Conservation (phyloP, 441 rosid species). For the Syzygium syzygioides region DNA sequence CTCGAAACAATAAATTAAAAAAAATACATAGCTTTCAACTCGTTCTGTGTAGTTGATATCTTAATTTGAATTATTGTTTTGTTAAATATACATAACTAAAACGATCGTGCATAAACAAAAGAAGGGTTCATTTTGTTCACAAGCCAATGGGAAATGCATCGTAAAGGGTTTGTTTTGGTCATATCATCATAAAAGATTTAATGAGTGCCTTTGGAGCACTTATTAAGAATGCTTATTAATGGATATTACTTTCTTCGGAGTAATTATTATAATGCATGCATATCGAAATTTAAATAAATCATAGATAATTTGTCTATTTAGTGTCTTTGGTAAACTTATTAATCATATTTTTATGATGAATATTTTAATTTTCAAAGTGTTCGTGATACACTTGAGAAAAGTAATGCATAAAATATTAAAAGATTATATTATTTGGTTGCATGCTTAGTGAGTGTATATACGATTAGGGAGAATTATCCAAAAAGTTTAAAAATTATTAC, state of each 20-base stretch:
- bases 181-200: not conserved
- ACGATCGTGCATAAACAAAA: not conserved
- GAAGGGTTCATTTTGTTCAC: not conserved
- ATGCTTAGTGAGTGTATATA: not conserved
- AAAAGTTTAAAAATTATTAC: too few species aligned
- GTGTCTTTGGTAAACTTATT: not conserved
- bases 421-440: not conserved
- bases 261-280: not conserved
- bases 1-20: not conserved
- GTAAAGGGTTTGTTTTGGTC: too few species aligned
- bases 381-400: not conserved
- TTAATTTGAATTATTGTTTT: not conserved
- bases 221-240: not conserved
- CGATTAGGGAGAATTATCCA: too few species aligned
- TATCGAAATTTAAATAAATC: not conserved
- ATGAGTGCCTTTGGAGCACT: not conserved
- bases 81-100: not conserved
- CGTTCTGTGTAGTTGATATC: rapidly evolving
- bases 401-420: not conserved
- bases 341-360: not conserved
- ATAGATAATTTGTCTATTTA: not conserved
- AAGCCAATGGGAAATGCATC: too few species aligned
- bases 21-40: not conserved
- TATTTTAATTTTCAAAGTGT: not conserved
- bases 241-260: not conserved